Conservation (phyloP, 495 filamentous ascomycete genomes). For the Penicillium antarcticum region DNA sequence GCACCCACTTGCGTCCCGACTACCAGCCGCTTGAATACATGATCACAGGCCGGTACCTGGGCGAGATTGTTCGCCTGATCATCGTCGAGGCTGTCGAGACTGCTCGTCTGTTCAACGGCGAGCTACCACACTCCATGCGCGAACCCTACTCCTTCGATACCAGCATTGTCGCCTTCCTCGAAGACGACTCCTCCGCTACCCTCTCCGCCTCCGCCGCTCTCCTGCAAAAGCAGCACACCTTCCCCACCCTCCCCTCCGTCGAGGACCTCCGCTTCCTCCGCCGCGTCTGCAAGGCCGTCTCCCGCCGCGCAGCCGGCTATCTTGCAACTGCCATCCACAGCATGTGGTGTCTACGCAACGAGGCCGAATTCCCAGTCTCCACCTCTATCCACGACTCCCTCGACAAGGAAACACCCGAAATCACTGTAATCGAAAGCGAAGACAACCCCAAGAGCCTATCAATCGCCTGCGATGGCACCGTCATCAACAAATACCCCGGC, state of each 20-base stretch:
- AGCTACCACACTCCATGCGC: conserved; percentile 58
- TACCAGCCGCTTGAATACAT: conserved; percentile 93
- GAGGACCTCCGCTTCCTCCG: conserved; percentile 56
- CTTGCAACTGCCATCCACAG: conserved; percentile 64
- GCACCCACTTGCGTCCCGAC: conserved; percentile 66
- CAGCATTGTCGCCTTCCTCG: conserved; percentile 58
- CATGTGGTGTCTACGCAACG: conserved; percentile 55
- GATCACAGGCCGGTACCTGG: conserved; percentile 80
- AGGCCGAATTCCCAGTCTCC: conserved; percentile 36
- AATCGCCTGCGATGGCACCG: conserved; percentile 57
- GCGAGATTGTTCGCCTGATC: conserved; percentile 77
- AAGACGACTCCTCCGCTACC: conserved; percentile 45
- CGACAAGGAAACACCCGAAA: conserved; percentile 34
- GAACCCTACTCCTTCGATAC: conserved; percentile 67
- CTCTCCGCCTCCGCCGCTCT: conserved; percentile 44
- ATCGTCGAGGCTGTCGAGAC: conserved; percentile 63
- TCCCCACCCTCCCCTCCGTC: conserved; percentile 39
- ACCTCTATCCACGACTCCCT: conserved; percentile 19
- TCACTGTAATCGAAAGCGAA: conserved; percentile 41
- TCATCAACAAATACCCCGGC: conserved; percentile 58
- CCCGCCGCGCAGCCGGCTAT: conserved; percentile 58
- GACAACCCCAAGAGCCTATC: conserved; percentile 29
- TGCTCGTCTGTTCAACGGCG: conserved; percentile 45
- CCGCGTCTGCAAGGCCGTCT: conserved; percentile 50
- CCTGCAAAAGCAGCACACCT: conserved; percentile 51